A percentile compares a stretch with the other conserved stretches of the same genome.
Conservation (phyloP, 2,329 filamentous ascomycete genomes). For the Penicillium psychrosexuale region DNA sequence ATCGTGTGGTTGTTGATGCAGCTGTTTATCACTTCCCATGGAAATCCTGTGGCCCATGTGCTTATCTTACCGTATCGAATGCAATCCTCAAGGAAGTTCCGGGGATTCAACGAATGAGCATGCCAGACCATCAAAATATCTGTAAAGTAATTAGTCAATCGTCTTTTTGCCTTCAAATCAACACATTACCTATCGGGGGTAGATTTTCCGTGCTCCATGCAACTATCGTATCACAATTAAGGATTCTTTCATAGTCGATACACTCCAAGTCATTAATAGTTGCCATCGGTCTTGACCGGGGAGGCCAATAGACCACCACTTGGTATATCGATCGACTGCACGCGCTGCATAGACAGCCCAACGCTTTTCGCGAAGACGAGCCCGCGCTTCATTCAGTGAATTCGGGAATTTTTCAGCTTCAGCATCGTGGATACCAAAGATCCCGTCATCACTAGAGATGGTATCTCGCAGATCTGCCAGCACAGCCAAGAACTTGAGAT, state of each 20-base stretch:
- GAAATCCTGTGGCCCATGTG: slow-evolving; percentile 22
- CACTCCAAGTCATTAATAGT: slow-evolving; percentile 13
- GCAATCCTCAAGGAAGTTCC: slow-evolving; percentile 23
- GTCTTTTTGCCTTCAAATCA: neutral
- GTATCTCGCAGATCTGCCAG: slow-evolving; percentile 66
- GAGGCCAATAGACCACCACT: slow-evolving; percentile 51
- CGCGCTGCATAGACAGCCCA: slow-evolving; percentile 68
- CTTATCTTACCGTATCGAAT: slow-evolving; percentile 24
- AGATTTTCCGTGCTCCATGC: slow-evolving; percentile 16
- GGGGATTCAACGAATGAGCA: slow-evolving; percentile 23
- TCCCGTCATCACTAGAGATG: slow-evolving; percentile 62
- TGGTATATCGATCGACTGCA: slow-evolving; percentile 63
- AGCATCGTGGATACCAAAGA: slow-evolving; percentile 62
- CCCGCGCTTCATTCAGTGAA: slow-evolving; percentile 45
- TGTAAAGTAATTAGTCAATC: slow-evolving; percentile 6
- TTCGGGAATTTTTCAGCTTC: slow-evolving; percentile 38
- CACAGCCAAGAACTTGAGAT: slow-evolving; percentile 69
- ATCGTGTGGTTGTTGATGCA: slow-evolving; percentile 19
- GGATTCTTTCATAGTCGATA: slow-evolving; percentile 11
- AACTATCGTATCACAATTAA: slow-evolving; percentile 8
- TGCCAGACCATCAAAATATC: slow-evolving; percentile 27
- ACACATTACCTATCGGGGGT: slow-evolving; percentile 20
- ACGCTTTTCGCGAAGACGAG: slow-evolving; percentile 63
- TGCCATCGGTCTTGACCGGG: slow-evolving; percentile 10
- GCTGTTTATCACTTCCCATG: slow-evolving; percentile 17